These are phyloP conservation scores for Pythium plurisporium DNA, from an alignment of 352 stramenopile genomes.

Conservation along the genomic window DNA sequence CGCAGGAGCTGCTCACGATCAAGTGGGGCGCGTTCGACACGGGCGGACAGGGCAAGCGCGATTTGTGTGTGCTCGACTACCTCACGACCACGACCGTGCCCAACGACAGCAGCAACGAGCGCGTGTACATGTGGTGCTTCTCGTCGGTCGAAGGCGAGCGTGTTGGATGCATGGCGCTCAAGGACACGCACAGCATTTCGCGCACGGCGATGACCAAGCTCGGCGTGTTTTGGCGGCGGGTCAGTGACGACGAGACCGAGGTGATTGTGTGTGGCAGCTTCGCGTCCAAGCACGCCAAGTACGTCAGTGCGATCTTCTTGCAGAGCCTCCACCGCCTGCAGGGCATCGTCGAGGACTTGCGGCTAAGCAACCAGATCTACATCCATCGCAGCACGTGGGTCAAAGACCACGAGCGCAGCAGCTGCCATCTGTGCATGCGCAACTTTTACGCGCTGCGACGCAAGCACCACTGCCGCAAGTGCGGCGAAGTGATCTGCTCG, in stretches of 20 bases:
- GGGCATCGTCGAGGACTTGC: constrained; percentile 66
- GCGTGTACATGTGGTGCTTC: constrained; percentile 72
- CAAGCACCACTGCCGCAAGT: constrained; percentile 82
- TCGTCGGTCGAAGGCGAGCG: constrained; percentile 65
- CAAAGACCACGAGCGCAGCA: constrained; percentile 64
- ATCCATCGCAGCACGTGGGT: constrained; percentile 74
- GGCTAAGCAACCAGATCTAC: constrained; percentile 69
- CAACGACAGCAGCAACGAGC: constrained; percentile 44
- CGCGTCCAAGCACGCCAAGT: constrained; percentile 60
- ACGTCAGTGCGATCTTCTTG: constrained; percentile 49
- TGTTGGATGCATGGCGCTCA: constrained; percentile 74
- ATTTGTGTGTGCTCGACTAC: constrained; percentile 75
- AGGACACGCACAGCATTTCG: constrained; percentile 58
- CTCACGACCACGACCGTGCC: constrained; percentile 58
- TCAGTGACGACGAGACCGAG: constrained; percentile 68
- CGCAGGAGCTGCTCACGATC: constrained; percentile 51
- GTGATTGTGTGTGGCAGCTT: constrained; percentile 79
- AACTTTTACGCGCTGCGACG: constrained; percentile 72
- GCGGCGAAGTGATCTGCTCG: constrained; percentile 74
- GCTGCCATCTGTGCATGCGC: constrained; percentile 70
- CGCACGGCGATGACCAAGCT: constrained; percentile 60
- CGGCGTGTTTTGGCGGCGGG: constrained; percentile 66
- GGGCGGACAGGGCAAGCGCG: constrained; percentile 45
- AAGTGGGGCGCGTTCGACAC: constrained; percentile 78
- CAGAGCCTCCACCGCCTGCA: constrained; percentile 49